Evolutionary conservation across 306 rosid species (phyloP).

Genomic region (Cucumis cinereus): DNA sequence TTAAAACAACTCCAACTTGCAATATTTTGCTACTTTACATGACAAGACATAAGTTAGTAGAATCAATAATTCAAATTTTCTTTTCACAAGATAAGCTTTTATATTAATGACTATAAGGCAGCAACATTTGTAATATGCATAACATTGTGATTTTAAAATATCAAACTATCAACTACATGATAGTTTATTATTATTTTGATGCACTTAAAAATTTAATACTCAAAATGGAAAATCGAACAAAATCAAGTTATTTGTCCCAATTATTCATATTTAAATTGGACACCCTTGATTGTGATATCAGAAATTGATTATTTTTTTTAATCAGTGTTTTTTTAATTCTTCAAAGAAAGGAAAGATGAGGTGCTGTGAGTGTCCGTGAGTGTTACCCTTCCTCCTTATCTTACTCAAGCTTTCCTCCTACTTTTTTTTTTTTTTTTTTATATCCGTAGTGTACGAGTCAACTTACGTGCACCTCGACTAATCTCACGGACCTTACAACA

Average conservation of each 20-base stretch:
- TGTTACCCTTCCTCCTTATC: no score
- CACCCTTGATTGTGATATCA: not conserved
- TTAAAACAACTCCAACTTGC: not conserved
- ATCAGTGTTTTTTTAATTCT: no score
- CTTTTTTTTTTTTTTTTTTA: no score
- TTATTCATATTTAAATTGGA: not conserved
- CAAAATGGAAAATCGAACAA: not conserved
- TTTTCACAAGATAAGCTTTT: not conserved
- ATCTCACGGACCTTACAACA: no score
- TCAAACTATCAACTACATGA: no score
- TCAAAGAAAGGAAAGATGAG: no score
- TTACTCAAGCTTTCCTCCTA: no score
- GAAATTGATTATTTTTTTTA: no score
- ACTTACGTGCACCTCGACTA: no score
- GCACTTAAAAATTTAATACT: no score
- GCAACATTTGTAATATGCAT: not conserved
- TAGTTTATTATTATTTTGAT: not conserved
- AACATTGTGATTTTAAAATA: not conserved
- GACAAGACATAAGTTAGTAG: not conserved
- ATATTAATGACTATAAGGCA: not conserved
- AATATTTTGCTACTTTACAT: not conserved
- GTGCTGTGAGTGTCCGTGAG: no score
- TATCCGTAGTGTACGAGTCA: no score
- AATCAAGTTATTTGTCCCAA: not conserved
- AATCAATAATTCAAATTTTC: not conserved